Percentiles rank a stretch among this genome's conserved stretches.
These are phyloP conservation scores for Solanum etuberosum DNA, from an alignment of 257 asterid species.

Conservation along the genomic window DNA sequence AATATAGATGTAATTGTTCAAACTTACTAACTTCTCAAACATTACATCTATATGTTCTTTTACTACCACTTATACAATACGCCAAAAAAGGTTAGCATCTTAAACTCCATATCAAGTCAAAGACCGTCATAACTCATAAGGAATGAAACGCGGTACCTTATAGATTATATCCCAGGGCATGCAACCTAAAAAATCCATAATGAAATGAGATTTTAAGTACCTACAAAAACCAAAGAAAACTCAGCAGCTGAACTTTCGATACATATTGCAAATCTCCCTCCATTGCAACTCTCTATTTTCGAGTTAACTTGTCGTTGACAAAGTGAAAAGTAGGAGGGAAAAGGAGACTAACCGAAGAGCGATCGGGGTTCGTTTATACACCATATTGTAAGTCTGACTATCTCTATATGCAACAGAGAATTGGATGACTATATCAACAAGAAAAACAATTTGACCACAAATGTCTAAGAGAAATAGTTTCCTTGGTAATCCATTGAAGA, in stretches of 20 bases:
- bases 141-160: slow-evolving; percentile 17
- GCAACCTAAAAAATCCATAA: slow-evolving; percentile 44
- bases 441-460: slow-evolving; percentile 60
- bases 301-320: background rate
- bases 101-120: background rate
- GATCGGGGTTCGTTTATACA: slow-evolving; percentile 36
- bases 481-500: slow-evolving; percentile 61
- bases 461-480: slow-evolving; percentile 52
- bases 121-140: background rate
- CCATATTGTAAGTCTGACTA: slow-evolving; percentile 49
- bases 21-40: background rate
- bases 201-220: slow-evolving; percentile 45
- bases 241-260: background rate
- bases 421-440: slow-evolving; percentile 46
- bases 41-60: background rate
- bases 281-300: background rate
- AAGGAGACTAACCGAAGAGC: slow-evolving; percentile 35
- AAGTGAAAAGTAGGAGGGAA: background rate
- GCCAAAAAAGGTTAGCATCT: background rate
- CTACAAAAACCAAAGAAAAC: slow-evolving; percentile 13
- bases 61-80: background rate
- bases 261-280: background rate
- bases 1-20: no score
- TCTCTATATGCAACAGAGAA: slow-evolving; percentile 59
- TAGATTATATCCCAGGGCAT: slow-evolving; percentile 72